A percentile compares a stretch with the other conserved stretches of the same genome.
phyloP scores from a whole-genome alignment of 768 basidiomycete genomes.

The Zangia roseola region DNA sequence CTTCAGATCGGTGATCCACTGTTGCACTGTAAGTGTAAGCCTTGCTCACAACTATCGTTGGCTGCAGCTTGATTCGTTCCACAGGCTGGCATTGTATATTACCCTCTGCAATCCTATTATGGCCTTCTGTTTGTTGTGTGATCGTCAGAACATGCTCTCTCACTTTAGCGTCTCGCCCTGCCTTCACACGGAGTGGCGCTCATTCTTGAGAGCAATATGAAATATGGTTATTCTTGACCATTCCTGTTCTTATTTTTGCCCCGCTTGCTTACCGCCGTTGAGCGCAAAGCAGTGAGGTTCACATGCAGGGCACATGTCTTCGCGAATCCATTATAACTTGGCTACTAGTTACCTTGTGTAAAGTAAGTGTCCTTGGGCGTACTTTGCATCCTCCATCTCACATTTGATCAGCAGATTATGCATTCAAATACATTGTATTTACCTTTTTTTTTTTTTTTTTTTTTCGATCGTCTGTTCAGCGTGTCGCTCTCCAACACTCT shows the following conservation, averaged over 20 bases:
- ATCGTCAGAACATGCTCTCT: constrained; percentile 48
- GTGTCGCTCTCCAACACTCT: constrained; percentile 92
- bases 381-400: not conserved
- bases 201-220: constrained; percentile 84
- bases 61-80: constrained; percentile 14
- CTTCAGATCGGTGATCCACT: constrained; percentile 39
- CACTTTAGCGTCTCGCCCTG: constrained; percentile 84
- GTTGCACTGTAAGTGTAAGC: constrained; percentile 41
- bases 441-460: not conserved
- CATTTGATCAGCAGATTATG: not conserved
- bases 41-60: constrained; percentile 23
- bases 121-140: constrained; percentile 8
- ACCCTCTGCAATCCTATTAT: constrained; percentile 33
- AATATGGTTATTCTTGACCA: constrained; percentile 28
- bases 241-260: constrained; percentile 42
- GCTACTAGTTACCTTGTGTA: not conserved
- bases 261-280: constrained; percentile 31
- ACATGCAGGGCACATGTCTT: constrained; percentile 46
- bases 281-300: constrained; percentile 45
- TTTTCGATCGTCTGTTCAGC: not conserved
- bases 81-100: constrained; percentile 35
- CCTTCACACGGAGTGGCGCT: constrained; percentile 62
- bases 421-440: constrained; percentile 5
- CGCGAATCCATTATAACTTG: not conserved
- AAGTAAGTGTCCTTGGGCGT: constrained; percentile 17